Conservation (phyloP, 2,329 filamentous ascomycete species). For the Colletotrichum sansevieriae region DNA sequence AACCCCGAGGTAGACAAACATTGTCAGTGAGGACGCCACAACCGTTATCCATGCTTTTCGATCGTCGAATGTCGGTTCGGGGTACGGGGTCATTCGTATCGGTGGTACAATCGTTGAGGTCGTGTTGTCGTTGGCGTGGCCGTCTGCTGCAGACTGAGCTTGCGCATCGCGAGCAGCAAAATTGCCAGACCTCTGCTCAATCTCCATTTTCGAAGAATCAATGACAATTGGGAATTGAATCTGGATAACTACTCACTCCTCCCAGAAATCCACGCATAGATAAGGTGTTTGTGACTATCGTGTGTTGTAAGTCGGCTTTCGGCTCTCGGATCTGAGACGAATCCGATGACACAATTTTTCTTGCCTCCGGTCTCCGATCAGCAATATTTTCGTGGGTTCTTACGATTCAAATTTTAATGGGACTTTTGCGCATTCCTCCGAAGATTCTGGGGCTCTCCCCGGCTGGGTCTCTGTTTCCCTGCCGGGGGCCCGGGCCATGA, state of each 20-base stretch:
- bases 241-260: too few species aligned
- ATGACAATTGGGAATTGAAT: neutral
- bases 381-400: neutral
- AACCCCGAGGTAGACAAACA: slow-evolving; percentile 49
- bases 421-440: slow-evolving; percentile 3
- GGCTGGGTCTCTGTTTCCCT: neutral
- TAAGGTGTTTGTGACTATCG: slow-evolving; percentile 3
- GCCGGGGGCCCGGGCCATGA: neutral
- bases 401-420: slow-evolving; percentile 2
- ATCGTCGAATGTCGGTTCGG: slow-evolving; percentile 10
- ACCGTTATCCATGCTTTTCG: slow-evolving; percentile 46
- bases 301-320: slow-evolving; percentile 36
- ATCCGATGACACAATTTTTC: slow-evolving; percentile 20
- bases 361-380: neutral
- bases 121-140: slow-evolving; percentile 14
- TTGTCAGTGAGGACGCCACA: slow-evolving; percentile 43
- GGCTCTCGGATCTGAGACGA: slow-evolving; percentile 20
- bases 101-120: neutral
- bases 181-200: slow-evolving; percentile 13
- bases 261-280: neutral
- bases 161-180: neutral
- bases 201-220: slow-evolving; percentile 9
- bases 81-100: neutral
- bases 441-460: neutral
- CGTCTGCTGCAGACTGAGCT: neutral